A percentile compares a stretch with the other conserved stretches of the same genome.
phyloP scores from a whole-genome alignment of 2,329 filamentous ascomycete species.

The Colletotrichum destructivum region DNA sequence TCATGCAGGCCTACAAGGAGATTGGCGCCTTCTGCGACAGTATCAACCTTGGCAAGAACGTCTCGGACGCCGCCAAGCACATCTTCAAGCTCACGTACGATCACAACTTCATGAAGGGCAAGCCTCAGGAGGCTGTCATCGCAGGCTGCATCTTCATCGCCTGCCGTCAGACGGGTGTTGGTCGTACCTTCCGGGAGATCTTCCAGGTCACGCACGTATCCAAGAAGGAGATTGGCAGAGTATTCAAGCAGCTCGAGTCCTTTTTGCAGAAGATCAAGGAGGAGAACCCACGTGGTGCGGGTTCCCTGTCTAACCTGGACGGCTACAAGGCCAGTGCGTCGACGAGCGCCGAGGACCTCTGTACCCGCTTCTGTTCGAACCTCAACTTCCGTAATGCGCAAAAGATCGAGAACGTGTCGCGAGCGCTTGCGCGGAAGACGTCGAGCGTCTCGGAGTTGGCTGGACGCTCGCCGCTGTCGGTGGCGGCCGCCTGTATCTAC shows the following conservation, averaged over 20 bases:
- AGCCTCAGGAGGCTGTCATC: slow-evolving; percentile 93
- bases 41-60: slow-evolving; percentile 84
- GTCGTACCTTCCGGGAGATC: slow-evolving; percentile 94
- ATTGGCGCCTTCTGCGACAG: slow-evolving; percentile 91
- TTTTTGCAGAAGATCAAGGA: slow-evolving; percentile 85
- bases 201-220: slow-evolving; percentile 92
- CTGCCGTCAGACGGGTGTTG: slow-evolving; percentile 89
- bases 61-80: slow-evolving; percentile 92
- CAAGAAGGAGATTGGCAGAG: slow-evolving; percentile 97
- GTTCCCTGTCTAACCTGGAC: slow-evolving; percentile 71
- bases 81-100: slow-evolving; percentile 97
- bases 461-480: slow-evolving; percentile 92
- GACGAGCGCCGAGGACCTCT: slow-evolving; percentile 87
- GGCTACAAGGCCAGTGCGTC: slow-evolving; percentile 82
- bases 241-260: slow-evolving; percentile 93
- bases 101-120: slow-evolving; percentile 93
- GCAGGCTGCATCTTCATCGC: slow-evolving; percentile 98
- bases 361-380: slow-evolving; percentile 89
- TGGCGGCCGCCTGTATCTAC: slow-evolving; percentile 96
- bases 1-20: slow-evolving; percentile 89
- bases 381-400: slow-evolving; percentile 81
- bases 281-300: slow-evolving; percentile 67
- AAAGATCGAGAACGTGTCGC: slow-evolving; percentile 84
- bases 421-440: slow-evolving; percentile 83
- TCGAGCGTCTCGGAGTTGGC: slow-evolving; percentile 85